Evolutionary conservation across 2,329 filamentous ascomycete species (phyloP), one percentile per base, ranked within the genome.

Genomic region (Neurospora sp.): DNA sequence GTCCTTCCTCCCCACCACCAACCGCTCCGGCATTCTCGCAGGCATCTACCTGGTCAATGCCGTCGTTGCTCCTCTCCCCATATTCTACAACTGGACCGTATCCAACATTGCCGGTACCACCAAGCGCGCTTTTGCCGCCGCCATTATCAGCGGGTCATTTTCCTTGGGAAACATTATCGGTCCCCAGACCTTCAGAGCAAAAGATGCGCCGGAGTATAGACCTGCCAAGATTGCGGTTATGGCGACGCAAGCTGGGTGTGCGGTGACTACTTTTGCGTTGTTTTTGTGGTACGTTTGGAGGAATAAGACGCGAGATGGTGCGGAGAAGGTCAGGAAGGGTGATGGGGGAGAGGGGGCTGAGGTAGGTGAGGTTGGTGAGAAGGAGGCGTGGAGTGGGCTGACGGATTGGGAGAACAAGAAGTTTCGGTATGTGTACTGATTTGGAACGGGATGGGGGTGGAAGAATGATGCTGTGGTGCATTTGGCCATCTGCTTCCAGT

Each of bases 371-470:
- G 82, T 79, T 72, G 75, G 82, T 78, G 76, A 77, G 8, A 80
- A 79, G 1, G 80, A 83, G 70, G 79, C 79, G 4, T 88, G 80
- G 83, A 79, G 78, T 43, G 81, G 82, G 33, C 77, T 86, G 79
- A 89, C 86, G 6, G 87, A 89, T 71, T 82, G 77, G 74, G 83
- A 89, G 78, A 88, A 89, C 74, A 82, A 81, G 74, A 82, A 80
- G 23, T 88, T 89, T 76, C 81, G 85, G 67, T 88, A 89, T 67
- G 68, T 71, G 23, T 76, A 76, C 62, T 76, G 70, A 69, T 36
- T 11, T 28, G 11, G 19, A 15, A 12, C 10, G 15, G 15, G 11
- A 8, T 57, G 46, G 46, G 11, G 6, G 19, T 57, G 46, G 46
- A 52, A 28, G 8, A 19, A 15, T 8, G 11, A 28, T 57, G 43